These are phyloP conservation scores for Porosira glacialis DNA, from an alignment of 352 stramenopile species.

Conservation along the genomic window DNA sequence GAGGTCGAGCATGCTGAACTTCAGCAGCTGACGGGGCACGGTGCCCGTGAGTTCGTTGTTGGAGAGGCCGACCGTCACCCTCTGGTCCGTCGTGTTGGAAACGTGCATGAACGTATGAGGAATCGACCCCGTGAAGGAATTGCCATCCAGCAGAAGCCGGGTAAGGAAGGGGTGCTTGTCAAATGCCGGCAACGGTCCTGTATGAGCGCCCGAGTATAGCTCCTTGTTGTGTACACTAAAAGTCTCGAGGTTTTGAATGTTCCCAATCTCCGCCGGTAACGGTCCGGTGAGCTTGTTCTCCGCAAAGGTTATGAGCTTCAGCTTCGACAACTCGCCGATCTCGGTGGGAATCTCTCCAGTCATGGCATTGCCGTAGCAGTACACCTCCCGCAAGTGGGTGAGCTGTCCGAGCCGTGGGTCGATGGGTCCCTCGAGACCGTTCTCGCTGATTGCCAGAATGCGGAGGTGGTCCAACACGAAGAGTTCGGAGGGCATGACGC, in stretches of 20 bases:
- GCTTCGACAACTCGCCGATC: slow-evolving; percentile 57
- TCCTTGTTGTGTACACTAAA: slow-evolving; percentile 2
- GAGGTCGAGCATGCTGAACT: slow-evolving; percentile 66
- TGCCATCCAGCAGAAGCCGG: slow-evolving; percentile 50
- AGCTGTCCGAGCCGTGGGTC: slow-evolving; percentile 53
- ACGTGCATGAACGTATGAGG: slow-evolving; percentile 37
- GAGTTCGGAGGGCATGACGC: slow-evolving; percentile 52
- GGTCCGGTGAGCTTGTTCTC: background rate
- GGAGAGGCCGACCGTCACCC: slow-evolving; percentile 58
- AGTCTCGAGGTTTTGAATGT: background rate
- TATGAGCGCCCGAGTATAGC: slow-evolving; percentile 37
- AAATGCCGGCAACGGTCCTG: slow-evolving; percentile 46
- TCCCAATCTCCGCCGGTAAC: background rate
- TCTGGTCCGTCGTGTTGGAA: slow-evolving; percentile 27
- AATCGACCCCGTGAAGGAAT: slow-evolving; percentile 59
- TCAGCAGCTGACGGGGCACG: slow-evolving; percentile 45
- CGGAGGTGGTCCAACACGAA: slow-evolving; percentile 56
- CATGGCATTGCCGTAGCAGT: slow-evolving; percentile 77
- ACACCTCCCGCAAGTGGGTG: slow-evolving; percentile 62
- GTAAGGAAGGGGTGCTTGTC: slow-evolving; percentile 45
- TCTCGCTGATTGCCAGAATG: slow-evolving; percentile 68
- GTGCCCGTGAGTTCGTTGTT: slow-evolving; percentile 68
- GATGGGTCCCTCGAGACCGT: slow-evolving; percentile 59
- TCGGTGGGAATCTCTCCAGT: slow-evolving; percentile 63
- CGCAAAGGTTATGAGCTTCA: slow-evolving; percentile 60